Evolutionary conservation across 306 rosid genomes (phyloP), one percentile per base, ranked within the genome.

Genomic region (Ammopiptanthus mongolicus): DNA sequence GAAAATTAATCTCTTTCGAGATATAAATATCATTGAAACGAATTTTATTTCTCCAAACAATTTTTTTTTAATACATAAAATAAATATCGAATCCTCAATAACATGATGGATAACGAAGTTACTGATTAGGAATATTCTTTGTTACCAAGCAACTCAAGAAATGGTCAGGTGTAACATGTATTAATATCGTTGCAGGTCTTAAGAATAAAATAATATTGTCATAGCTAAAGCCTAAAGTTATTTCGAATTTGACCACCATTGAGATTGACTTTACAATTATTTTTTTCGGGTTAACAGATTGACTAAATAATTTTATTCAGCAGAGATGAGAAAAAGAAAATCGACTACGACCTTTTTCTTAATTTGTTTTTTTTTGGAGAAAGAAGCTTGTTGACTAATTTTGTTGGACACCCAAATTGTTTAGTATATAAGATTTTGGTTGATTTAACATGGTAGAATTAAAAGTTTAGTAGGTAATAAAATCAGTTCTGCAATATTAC

Each of bases 301-400:
- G 50, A 12, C 50, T 44, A 44, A 12, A 13, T 29, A 25, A 21
- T 25, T 41, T 12, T 33, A 19, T 74, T 33, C 34, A 62, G 59
- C 37, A 1, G 36, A 13, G 34, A 53, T 1, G 50, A 50, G 5
- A 52, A 25, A 25, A 37, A 80, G 10, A 25, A 37, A 80, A 14
- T 59, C 51, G 65, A 28, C 34, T 50, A 21, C 10, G 11, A 78
- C 33, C 39, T n/a, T 64, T 48, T 13, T 12, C 3, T 8, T 8
- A 41, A n/a, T 57, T 42, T 28, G 1, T 13, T 42, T 57, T 25
- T 7, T 8, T 4, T 33, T 28, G 39, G 69, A 5, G 5, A 51
- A 70, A 48, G 50, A 58, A 59, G 8, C 15, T 36, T 10, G 76
- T 83, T 67, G 83, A 67, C 80, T 66, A 37, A 41, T 10, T 56